These are phyloP conservation scores for Sarocladium strictum DNA, from an alignment of 2,329 filamentous ascomycete genomes.

Conservation along the genomic window DNA sequence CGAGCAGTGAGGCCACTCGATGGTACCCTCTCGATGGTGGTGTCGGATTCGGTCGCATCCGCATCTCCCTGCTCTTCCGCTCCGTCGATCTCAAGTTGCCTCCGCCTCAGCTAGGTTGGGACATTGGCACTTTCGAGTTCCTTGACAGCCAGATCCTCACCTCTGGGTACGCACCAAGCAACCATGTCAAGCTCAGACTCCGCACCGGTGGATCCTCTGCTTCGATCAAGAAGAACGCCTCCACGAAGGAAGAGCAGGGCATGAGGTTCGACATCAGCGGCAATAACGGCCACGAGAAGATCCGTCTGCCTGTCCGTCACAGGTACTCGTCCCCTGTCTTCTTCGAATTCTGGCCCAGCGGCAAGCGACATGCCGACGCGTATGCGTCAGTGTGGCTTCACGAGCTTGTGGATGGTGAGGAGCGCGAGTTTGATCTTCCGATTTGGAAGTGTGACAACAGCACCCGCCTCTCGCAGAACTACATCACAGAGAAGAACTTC, in stretches of 20 bases:
- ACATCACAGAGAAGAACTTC: constrained; percentile 76
- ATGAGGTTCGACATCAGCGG: constrained; percentile 45
- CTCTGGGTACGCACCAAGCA: constrained; percentile 51
- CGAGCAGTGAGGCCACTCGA: constrained; percentile 75
- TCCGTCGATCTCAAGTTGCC: constrained; percentile 82
- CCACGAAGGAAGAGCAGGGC: constrained; percentile 51
- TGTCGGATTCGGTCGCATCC: constrained; percentile 82
- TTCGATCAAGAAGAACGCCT: constrained; percentile 58
- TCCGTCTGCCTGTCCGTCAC: constrained; percentile 81
- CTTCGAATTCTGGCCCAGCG: constrained; percentile 71
- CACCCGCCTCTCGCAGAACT: constrained; percentile 79
- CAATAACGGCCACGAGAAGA: constrained; percentile 29
- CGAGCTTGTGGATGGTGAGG: constrained; percentile 75
- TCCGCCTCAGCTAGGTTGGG: constrained; percentile 84
- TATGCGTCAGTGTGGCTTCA: constrained; percentile 84
- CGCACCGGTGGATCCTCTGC: constrained; percentile 81
- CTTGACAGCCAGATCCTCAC: constrained; percentile 63
- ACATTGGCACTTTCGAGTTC: constrained; percentile 93
- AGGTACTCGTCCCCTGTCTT: constrained; percentile 87
- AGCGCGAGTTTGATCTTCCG: constrained; percentile 74
- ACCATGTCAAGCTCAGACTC: constrained; percentile 70
- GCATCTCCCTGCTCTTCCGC: constrained; percentile 84
- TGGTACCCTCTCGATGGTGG: constrained; percentile 98
- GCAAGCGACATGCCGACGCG: constrained; percentile 64
- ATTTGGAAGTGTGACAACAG: constrained; percentile 80